A percentile compares a stretch with the other conserved stretches of the same genome.
These are phyloP conservation scores for Kodamaea hsintzibuensis DNA, from an alignment of 805 yeast genomes.

Conservation along the genomic window DNA sequence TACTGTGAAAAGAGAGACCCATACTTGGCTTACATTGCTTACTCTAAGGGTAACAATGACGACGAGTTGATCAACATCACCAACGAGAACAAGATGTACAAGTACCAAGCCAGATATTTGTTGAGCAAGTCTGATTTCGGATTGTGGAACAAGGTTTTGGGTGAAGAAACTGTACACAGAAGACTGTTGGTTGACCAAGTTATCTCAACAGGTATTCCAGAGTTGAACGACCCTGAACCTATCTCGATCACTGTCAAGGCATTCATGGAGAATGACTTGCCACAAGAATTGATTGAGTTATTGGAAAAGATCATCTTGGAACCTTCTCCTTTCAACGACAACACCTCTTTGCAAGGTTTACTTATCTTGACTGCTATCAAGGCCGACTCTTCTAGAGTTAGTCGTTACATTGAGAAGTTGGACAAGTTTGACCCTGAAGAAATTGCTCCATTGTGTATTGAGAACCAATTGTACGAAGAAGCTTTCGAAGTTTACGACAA, in stretches of 20 bases:
- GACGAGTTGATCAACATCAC: constrained; percentile 87
- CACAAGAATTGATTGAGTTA: constrained; percentile 89
- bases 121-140: constrained; percentile 81
- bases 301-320: constrained; percentile 94
- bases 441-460: constrained; percentile 89
- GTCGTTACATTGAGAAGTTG: constrained; percentile 80
- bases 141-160: constrained; percentile 80
- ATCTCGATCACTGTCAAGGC: constrained; percentile 92
- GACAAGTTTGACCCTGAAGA: constrained; percentile 92
- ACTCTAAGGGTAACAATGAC: constrained; percentile 93
- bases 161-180: constrained; percentile 78
- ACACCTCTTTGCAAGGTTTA: constrained; percentile 91
- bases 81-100: constrained; percentile 96
- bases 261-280: constrained; percentile 92
- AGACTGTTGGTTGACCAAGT: constrained; percentile 92
- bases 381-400: constrained; percentile 86
- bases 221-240: constrained; percentile 88
- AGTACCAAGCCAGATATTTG: constrained; percentile 97
- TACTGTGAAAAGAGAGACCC: constrained; percentile 99
- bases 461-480: constrained; percentile 86
- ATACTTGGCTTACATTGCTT: constrained; percentile 94
- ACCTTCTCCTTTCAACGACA: constrained; percentile 96
- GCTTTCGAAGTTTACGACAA: constrained; percentile 91
- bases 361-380: constrained; percentile 92
- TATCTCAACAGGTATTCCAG: constrained; percentile 95